Percentiles rank a stretch among this genome's conserved stretches.
phyloP scores from a whole-genome alignment of 139 green algal species.

The Closterium sp. region DNA sequence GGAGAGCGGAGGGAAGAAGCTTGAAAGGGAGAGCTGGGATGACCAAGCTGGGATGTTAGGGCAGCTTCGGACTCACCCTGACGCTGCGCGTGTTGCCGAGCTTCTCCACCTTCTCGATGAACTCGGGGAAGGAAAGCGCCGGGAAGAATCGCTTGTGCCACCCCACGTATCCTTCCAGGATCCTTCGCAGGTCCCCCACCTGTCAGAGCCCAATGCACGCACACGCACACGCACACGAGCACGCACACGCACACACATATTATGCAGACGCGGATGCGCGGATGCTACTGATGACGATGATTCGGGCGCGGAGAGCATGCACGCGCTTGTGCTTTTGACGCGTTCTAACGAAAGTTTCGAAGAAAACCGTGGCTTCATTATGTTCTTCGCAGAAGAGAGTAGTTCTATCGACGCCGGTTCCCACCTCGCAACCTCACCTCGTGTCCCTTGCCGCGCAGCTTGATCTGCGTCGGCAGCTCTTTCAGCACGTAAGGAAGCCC shows the following conservation, averaged over 20 bases:
- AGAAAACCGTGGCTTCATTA: neutral
- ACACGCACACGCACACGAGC: neutral
- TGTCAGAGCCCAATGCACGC: neutral
- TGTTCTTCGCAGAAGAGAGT: neutral
- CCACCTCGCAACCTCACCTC: too few relatives aligned
- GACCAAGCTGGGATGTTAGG: too few relatives aligned
- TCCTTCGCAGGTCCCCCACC: slow-evolving; percentile 28
- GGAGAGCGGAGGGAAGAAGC: slow-evolving; percentile 16
- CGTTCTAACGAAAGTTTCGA: neutral
- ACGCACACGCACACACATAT: too few relatives aligned
- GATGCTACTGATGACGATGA: neutral
- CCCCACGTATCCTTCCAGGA: slow-evolving; percentile 12
- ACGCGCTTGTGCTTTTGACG: neutral
- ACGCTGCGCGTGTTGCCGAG: slow-evolving; percentile 25
- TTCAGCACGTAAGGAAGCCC: too few relatives aligned
- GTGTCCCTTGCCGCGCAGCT: too few relatives aligned
- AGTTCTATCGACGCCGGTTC: neutral
- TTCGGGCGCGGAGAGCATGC: neutral
- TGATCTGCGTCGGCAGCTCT: too few relatives aligned
- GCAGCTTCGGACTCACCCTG: neutral
- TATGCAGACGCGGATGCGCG: too few relatives aligned
- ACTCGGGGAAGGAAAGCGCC: slow-evolving; percentile 26
- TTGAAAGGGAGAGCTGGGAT: too few relatives aligned
- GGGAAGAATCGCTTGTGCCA: slow-evolving; percentile 38
- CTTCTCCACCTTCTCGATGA: slow-evolving; percentile 42